Conservation (phyloP, 2,329 filamentous ascomycete species). For the Didymella exigua region DNA sequence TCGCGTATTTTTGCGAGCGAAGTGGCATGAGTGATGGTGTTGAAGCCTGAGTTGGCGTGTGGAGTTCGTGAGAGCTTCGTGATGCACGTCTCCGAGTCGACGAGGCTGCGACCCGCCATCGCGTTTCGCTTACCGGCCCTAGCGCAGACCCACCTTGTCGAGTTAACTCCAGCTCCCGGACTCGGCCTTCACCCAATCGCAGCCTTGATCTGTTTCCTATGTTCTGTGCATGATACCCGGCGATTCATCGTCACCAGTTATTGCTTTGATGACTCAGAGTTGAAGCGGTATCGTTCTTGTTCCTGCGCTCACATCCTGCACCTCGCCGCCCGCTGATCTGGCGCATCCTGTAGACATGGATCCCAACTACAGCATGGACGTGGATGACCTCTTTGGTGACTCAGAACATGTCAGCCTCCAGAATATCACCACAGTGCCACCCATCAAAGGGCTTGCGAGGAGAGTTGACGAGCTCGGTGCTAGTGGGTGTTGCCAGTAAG, state of each 20-base stretch:
- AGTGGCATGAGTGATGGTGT: background rate
- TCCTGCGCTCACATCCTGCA: background rate
- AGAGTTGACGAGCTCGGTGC: conserved; percentile 77
- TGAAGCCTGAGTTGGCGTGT: conserved; percentile 8
- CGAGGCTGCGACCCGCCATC: conserved; percentile 14
- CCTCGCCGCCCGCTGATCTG: conserved; percentile 1
- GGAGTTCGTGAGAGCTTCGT: conserved; percentile 17
- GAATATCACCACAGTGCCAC: conserved; percentile 59
- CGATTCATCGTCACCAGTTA: conserved; percentile 5
- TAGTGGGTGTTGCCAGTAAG: conserved; percentile 82
- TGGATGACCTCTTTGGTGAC: conserved; percentile 57
- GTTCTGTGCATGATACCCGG: conserved; percentile 31
- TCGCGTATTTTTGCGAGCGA: too few species aligned
- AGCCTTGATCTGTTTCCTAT: conserved; percentile 13
- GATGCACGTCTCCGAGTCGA: conserved; percentile 15
- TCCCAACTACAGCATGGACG: conserved; percentile 46
- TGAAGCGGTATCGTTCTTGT: background rate
- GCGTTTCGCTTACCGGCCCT: conserved; percentile 16
- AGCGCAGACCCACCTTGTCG: conserved; percentile 19
- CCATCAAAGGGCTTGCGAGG: conserved; percentile 70
- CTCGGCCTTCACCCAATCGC: conserved; percentile 14
- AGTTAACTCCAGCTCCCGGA: conserved; percentile 21
- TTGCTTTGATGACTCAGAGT: conserved; percentile 5
- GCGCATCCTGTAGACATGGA: conserved; percentile 59
- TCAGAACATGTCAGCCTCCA: conserved; percentile 64